Base-by-base conservation (phyloP, 768 basidiomycete genomes). In the Candolleomyces eurysporus region DNA sequence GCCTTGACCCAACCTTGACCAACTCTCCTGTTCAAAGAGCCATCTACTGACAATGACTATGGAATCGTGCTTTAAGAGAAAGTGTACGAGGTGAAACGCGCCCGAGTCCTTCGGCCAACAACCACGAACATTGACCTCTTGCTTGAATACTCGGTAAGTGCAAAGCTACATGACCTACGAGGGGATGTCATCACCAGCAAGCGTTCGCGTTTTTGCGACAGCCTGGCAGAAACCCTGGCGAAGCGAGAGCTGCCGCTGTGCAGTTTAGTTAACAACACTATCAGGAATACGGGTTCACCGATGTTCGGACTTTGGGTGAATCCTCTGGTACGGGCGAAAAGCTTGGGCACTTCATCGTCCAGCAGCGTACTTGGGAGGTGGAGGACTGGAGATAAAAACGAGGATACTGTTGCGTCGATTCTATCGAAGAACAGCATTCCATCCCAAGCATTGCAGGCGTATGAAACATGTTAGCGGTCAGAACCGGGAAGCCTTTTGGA, bases 111-210 rank as follows among this genome's bases (percentile, higher is more conserved):
- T 48, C 86, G 92, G 69, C 92, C 92, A 0, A 73, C 77, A 7
- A 71, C 84, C 48, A 78, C 79, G 19, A 84, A 91, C 65, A 61
- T 82, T 11, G 68, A 77, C 0, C 51, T 60, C 13, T 79, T 96
- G 13, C 67, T 71, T 31, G 64, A 72, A 16, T 71, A 82, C 54
- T 71, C 91, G 32, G 17, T 48, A 1, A 49, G 51, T 4, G 60
- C 53, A 5, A 10, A 40, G 39, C 26, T 22, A 56, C 36, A 16
- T 69, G 19, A 65, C 62, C 19, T 74, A 82, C 60, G 72, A 71
- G 93, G 89, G 5, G 88, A 93, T 6, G 81, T 95, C 51, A 67
- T 95, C 21, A 96, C 94, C 3, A 94, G 92, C 67, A 86, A 84
- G 32, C 78, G 94, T 30, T 85, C 89, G 26, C 26, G 26, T 26